Base-by-base conservation (phyloP, 2,329 filamentous ascomycete genomes). In the Coniochaeta ligniaria region DNA sequence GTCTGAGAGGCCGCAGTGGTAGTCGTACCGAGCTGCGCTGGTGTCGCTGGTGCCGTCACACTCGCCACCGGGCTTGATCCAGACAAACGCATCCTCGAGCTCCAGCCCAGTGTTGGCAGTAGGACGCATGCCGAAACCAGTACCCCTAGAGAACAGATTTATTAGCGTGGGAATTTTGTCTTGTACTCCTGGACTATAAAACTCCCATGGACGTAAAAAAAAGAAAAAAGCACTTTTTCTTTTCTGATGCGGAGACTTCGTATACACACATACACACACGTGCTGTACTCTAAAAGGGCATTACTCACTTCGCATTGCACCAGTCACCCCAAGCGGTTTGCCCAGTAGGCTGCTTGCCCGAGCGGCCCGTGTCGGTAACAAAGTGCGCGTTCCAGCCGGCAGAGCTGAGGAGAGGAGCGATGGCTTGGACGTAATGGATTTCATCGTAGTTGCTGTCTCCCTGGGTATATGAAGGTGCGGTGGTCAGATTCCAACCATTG, bases 1-100 rank as follows among this genome's bases (percentile, higher is more conserved):
- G 65, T 82, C 79, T 1, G 72, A 63, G 9, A 76, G 73, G 31
- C 84, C 83, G 63, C 82, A 84, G 72, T 82, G 75, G 57, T 61
- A 65, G 72, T 85, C 82, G 69, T 82, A 86, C 58, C 80, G 79
- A 22, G 73, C 64, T 11, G 83, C 77, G 36, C 66, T 73, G 43
- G 73, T 76, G 67, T 83, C 72, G 38, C 76, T 80, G 41, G 78
- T 80, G 63, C 78, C 78, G 64, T 81, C 78, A 52, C 76, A 89
- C 70, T 83, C 80, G 63, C 80, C 80, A 64, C 87, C 87, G 5
- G 87, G 87, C 80, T 89, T 90, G 66, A 89, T 76, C 87, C 87
- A 89, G 61, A 89, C 86, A 65, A 89, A 86, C 45, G 86, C 85
- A 70, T 90, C 87, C 36, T 82, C 76, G 20, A 86, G 75, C 1